These are phyloP conservation scores for Globisporangium middletonii DNA, from an alignment of 352 stramenopile species.

Conservation along the genomic window DNA sequence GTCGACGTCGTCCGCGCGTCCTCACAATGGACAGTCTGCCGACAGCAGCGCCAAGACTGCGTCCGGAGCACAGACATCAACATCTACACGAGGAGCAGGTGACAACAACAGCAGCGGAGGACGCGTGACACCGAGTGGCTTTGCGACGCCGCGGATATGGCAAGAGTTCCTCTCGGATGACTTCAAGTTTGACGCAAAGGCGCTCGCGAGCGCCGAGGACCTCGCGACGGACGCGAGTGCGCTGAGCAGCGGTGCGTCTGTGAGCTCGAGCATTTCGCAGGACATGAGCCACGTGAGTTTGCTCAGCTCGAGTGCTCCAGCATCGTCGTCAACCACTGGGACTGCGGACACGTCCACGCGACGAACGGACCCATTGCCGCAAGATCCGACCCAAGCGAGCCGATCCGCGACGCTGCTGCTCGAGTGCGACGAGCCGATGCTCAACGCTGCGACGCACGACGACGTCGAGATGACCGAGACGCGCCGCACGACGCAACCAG, in stretches of 20 bases:
- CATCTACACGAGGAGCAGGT: neutral
- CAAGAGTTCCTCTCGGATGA: slow-evolving; percentile 67
- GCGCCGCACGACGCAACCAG: too few relatives aligned
- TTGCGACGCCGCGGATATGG: slow-evolving; percentile 51
- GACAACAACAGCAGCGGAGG: slow-evolving; percentile 15
- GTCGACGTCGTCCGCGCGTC: slow-evolving; percentile 1
- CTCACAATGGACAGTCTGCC: slow-evolving; percentile 9
- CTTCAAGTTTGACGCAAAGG: slow-evolving; percentile 54
- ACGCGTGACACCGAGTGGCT: slow-evolving; percentile 4
- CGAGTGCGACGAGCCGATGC: slow-evolving; percentile 2
- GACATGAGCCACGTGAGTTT: slow-evolving; percentile 11
- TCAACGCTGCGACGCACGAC: neutral
- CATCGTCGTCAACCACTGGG: neutral
- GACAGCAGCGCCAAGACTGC: slow-evolving; percentile 2
- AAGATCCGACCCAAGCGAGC: neutral
- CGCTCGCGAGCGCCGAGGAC: slow-evolving; percentile 2
- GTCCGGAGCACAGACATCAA: neutral
- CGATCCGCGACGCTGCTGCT: neutral
- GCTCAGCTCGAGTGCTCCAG: neutral
- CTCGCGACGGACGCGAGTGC: neutral
- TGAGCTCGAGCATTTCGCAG: slow-evolving; percentile 11
- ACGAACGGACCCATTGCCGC: neutral
- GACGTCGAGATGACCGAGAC: too few relatives aligned
- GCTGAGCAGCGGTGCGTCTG: neutral
- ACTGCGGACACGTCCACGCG: neutral